Evolutionary conservation across 2,329 filamentous ascomycete genomes (phyloP).

Genomic region (Mollisiaceae sp.): DNA sequence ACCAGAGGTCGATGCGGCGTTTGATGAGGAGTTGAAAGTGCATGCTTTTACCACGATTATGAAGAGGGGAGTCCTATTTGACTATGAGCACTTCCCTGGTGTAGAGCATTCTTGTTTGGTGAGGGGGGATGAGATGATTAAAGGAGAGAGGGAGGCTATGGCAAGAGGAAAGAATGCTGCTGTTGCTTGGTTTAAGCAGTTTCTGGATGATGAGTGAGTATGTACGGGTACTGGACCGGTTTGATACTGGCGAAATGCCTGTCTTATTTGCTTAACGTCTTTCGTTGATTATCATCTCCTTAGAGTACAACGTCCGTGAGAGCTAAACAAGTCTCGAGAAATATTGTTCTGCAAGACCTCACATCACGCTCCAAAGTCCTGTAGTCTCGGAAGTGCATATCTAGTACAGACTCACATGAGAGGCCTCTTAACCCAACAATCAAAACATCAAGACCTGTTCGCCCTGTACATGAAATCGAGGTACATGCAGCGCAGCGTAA

Average conservation of each 20-base stretch:
- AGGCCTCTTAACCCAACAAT: too few relatives aligned
- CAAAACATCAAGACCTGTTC: neutral
- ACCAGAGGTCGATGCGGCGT: constrained; percentile 53
- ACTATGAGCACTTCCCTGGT: constrained; percentile 58
- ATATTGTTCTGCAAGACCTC: too few relatives aligned
- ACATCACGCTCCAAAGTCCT: too few relatives aligned
- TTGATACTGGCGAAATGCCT: neutral
- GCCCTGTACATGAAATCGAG: neutral
- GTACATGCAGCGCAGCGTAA: neutral
- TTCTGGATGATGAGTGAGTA: constrained; percentile 12
- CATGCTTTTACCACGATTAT: constrained; percentile 48
- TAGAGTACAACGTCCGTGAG: too few relatives aligned
- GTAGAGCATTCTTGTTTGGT: constrained; percentile 52
- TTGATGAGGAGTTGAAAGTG: constrained; percentile 52
- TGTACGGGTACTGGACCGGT: neutral
- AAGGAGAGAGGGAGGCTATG: constrained; percentile 51
- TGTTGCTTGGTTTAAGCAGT: constrained; percentile 50
- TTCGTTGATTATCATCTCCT: too few relatives aligned
- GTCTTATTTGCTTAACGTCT: neutral
- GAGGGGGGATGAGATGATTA: constrained; percentile 48
- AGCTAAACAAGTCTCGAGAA: too few relatives aligned
- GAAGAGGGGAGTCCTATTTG: constrained; percentile 48
- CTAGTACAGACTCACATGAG: too few relatives aligned
- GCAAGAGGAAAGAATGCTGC: constrained; percentile 53
- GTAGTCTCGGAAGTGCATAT: too few relatives aligned